Evolutionary conservation across 352 stramenopile genomes (phyloP), one percentile per base, ranked within the genome.

Genomic region (Plasmopara halstedii): DNA sequence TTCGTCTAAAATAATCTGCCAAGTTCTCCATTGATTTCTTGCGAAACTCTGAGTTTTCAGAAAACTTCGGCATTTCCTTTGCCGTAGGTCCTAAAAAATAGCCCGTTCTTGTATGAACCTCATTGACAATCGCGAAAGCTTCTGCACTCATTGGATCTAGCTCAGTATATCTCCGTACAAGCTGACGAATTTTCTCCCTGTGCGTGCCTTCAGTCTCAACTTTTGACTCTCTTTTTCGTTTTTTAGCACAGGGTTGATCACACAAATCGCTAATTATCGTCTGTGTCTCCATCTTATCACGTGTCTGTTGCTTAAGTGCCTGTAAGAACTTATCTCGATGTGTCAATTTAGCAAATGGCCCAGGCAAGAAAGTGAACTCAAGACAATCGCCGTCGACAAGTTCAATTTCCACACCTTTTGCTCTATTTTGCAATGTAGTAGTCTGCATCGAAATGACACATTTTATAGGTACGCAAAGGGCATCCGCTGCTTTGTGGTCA

Each of bases 351-450:
- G 38, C 21, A 41, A 53, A 31, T 9, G 39, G 32, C 23, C 41
- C 43, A 39, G 75, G 73, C 65, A 87, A 78, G 50, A 85, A 87
- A 2, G 60, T 56, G 9, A 87, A 17, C 22, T 85, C 72, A n/a
- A 87, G 52, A n/a, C 46, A 23, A 27, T 65, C 44, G 2, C 61
- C 68, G 13, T 42, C 53, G 8, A 37, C 25, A 2, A 87, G 54
- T 21, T 40, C 37, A 19, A 85, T 43, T 10, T 66, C 53, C 40
- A 85, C 58, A 3, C 66, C 70, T 17, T 60, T 42, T 5, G 70
- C 62, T 0, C 44, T 64, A 33, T 79, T 73, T 40, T 87, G 75
- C 23, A 77, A 53, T 11, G 32, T 50, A 13, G 43, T 79, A 10
- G 70, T 22, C 6, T 45, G 46, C 1, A 64, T 54, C 5, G 48